A percentile compares a stretch with the other conserved stretches of the same genome.
These are phyloP conservation scores for Hysterangium stoloniferum DNA, from an alignment of 768 basidiomycete species.

Conservation along the genomic window DNA sequence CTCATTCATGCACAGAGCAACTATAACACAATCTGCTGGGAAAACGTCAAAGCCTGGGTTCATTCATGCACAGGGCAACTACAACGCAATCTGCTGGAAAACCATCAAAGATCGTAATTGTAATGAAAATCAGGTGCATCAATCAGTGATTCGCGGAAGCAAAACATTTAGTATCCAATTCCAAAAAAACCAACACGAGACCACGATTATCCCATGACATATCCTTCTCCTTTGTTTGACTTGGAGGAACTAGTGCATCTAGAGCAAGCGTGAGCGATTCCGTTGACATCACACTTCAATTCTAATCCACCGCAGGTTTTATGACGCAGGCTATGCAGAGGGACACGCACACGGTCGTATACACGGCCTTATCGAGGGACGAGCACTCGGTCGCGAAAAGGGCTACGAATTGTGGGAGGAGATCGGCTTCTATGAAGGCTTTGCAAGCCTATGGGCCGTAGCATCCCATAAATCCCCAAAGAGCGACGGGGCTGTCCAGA, in stretches of 20 bases:
- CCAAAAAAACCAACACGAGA: no score
- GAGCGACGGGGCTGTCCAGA: neutral
- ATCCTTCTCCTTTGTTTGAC: no score
- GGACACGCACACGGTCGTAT: conserved; percentile 82
- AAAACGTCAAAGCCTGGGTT: no score
- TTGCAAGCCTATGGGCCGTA: conserved; percentile 33
- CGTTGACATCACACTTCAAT: neutral
- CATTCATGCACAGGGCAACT: no score
- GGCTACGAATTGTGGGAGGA: conserved; percentile 98
- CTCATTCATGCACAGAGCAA: no score
- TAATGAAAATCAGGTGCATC: no score
- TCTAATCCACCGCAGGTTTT: conserved; percentile 48
- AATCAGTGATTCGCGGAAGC: no score
- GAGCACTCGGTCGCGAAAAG: conserved; percentile 81
- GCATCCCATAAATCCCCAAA: neutral
- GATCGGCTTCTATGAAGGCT: conserved; percentile 87
- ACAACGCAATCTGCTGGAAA: no score
- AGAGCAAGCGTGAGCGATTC: conserved; percentile 15
- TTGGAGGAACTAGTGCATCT: conserved; percentile 15
- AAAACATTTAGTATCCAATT: no score
- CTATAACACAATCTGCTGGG: no score
- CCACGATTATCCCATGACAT: no score
- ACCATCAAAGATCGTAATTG: no score
- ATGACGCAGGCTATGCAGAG: conserved; percentile 64
- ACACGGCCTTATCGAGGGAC: conserved; percentile 87